phyloP scores from a whole-genome alignment of 768 basidiomycete genomes.

The Boletales sp. region DNA sequence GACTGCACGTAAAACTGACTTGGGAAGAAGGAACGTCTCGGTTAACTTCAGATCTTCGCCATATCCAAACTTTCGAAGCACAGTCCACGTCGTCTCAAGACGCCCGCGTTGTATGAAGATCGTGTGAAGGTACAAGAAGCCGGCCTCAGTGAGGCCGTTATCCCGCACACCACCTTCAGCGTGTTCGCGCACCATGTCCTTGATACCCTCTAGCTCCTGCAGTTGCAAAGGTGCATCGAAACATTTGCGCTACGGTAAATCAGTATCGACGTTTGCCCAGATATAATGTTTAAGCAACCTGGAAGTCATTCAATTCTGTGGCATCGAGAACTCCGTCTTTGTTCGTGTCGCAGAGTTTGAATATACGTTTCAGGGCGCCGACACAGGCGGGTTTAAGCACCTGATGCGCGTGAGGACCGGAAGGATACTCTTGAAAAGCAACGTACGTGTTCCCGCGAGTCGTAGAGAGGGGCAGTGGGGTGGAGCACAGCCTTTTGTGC shows the following conservation, averaged over 20 bases:
- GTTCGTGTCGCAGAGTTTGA: constrained; percentile 92
- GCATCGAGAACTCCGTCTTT: constrained; percentile 92
- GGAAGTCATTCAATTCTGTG: constrained; percentile 93
- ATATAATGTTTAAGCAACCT: constrained; percentile 47
- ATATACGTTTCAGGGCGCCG: constrained; percentile 86
- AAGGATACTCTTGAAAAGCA: constrained; percentile 2
- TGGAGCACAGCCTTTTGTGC: constrained; percentile 97
- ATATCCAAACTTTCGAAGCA: constrained; percentile 92
- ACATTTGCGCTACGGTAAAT: constrained; percentile 71
- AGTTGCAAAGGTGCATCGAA: constrained; percentile 90
- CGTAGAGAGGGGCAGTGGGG: constrained; percentile 94
- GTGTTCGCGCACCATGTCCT: constrained; percentile 82
- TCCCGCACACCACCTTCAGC: constrained; percentile 71
- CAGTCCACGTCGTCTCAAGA: constrained; percentile 97
- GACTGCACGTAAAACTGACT: constrained; percentile 47
- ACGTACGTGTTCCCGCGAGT: constrained; percentile 89
- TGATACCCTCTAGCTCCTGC: constrained; percentile 96
- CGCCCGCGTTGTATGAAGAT: constrained; percentile 95
- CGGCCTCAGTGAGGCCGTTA: constrained; percentile 84
- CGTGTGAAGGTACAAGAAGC: constrained; percentile 93
- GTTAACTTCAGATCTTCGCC: constrained; percentile 89
- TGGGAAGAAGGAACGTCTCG: constrained; percentile 84
- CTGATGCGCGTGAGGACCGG: constrained; percentile 37
- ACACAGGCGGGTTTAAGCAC: constrained; percentile 90
- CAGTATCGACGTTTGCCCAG: neutral